A percentile compares a stretch with the other conserved stretches of the same genome.
Conservation (phyloP, 768 basidiomycete species). For the Nidularia sp. region DNA sequence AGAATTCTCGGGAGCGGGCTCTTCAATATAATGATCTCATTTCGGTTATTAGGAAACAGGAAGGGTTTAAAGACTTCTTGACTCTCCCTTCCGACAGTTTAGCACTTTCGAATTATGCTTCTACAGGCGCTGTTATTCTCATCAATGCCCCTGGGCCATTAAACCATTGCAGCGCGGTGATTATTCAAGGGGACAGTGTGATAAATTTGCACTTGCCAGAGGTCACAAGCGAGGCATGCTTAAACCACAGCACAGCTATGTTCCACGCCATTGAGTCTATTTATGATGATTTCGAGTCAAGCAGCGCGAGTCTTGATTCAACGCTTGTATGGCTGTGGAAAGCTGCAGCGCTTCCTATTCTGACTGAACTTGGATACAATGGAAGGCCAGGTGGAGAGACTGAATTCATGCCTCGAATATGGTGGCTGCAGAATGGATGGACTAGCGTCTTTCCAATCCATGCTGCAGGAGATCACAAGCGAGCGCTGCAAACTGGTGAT, state of each 20-base stretch:
- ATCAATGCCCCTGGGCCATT: constrained; percentile 4
- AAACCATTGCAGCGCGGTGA: constrained; percentile 8
- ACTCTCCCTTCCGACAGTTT: constrained; percentile 1
- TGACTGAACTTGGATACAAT: constrained; percentile 8
- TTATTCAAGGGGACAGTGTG: constrained; percentile 5
- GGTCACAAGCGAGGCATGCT: neutral
- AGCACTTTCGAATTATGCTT: constrained; percentile 1
- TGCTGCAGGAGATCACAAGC: constrained; percentile 11
- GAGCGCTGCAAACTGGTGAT: constrained; percentile 5
- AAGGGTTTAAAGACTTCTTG: constrained; percentile 10
- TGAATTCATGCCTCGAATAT: constrained; percentile 7
- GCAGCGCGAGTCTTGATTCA: neutral
- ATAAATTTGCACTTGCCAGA: constrained; percentile 1
- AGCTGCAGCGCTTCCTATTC: constrained; percentile 8
- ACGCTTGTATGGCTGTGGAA: constrained; percentile 10
- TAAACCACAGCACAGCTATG: neutral
- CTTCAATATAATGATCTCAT: neutral
- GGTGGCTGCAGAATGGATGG: constrained; percentile 10
- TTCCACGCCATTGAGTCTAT: neutral
- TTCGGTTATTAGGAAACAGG: neutral
- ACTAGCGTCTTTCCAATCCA: constrained; percentile 8
- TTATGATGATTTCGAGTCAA: constrained; percentile 1
- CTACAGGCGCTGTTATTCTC: constrained; percentile 8
- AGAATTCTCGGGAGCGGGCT: neutral
- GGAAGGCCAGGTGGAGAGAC: neutral